Evolutionary conservation across 495 filamentous ascomycete species (phyloP), one percentile per base, ranked within the genome.

Genomic region (Daldinia caldariorum): DNA sequence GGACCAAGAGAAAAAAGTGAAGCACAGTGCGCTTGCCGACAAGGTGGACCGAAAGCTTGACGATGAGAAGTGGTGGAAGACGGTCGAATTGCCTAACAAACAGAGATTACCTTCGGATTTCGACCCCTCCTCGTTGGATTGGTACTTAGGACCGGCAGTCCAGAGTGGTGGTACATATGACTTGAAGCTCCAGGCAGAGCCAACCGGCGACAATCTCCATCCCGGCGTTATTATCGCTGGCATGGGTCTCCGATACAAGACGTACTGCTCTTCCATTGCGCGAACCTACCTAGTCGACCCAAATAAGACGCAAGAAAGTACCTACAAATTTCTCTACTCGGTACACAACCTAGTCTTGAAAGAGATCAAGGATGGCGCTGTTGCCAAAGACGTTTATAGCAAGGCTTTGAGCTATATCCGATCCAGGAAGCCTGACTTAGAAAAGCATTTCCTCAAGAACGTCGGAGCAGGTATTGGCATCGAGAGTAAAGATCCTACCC

Each of bases 111-210:
- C 94, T 1, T 77, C 86, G 2, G 93, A 94, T 76, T 94, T 99
- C 72, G 95, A 99, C 77, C 82, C 91, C n/a, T 80, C 88, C 38
- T 92, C 97, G 69, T 88, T 99, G 20, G 95, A 99, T 78, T 99
- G 94, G 94, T 90, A 90, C 32, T 87, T 95, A 61, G 91, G 90
- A 1, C 95, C 95, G n/a, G 89, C 92, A 16, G 87, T 99, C 51
- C 94, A 97, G 81, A 98, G 95, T 75, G 95, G 96, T 71, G 95
- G 95, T 29, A 91, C 90, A 72, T 99, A 97, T 77, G 96, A 98
- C 77, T 81, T 99, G 37, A 92, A 90, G 71, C 85, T 94, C 66
- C 88, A 84, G 43, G 84, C 91, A 1, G 85, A 89, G 56, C 85
- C 93, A 4, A 92, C 97, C 71, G 87, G 91, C 56, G 92, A 90